Conservation (phyloP, 129 eudicot genomes). For the Centrapalus pauciflorus region DNA sequence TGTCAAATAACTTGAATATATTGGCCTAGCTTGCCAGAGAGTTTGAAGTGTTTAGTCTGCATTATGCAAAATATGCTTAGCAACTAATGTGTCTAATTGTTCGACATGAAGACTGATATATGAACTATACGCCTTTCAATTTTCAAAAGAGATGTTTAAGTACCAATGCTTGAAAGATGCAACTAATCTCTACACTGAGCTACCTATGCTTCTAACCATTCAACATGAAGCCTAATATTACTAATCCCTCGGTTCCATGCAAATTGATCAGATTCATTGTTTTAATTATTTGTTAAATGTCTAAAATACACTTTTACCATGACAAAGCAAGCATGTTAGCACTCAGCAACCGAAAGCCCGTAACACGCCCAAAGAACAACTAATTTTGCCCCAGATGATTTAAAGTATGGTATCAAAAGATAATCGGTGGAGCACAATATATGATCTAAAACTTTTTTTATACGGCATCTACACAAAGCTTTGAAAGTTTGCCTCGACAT, state of each 20-base stretch:
- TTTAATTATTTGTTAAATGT: neutral
- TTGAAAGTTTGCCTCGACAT: neutral
- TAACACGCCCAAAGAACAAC: neutral
- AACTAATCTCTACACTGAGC: too few relatives aligned
- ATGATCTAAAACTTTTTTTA: neutral
- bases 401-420: neutral
- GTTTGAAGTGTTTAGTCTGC: too few relatives aligned
- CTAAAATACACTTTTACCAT: neutral
- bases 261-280: neutral
- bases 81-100: too few relatives aligned
- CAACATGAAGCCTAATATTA: neutral
- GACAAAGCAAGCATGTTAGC: neutral
- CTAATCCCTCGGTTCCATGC: neutral
- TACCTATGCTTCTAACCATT: too few relatives aligned
- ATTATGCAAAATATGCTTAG: too few relatives aligned
- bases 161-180: too few relatives aligned
- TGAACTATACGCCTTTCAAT: too few relatives aligned
- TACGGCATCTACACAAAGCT: neutral
- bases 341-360: neutral
- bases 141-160: too few relatives aligned
- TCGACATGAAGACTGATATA: too few relatives aligned
- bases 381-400: neutral
- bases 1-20: neutral
- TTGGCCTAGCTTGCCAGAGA: too few relatives aligned
- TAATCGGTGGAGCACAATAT: neutral